Evolutionary conservation across 257 asterid species (phyloP).

Genomic region (Verbena officinalis): DNA sequence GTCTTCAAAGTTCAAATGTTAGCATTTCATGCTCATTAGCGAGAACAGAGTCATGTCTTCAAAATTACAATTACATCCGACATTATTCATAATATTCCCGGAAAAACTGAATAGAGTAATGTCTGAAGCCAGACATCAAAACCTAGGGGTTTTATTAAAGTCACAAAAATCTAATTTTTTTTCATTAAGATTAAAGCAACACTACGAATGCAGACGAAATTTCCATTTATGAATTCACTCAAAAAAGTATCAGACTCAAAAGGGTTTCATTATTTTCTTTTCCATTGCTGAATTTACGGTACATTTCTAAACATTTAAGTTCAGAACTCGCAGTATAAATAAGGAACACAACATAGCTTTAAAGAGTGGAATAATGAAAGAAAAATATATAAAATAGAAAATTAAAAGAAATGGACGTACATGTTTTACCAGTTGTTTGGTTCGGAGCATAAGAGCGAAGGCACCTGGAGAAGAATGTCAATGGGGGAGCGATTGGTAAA

Average conservation of each 20-base stretch:
- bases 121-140: background rate
- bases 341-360: slow-evolving; percentile 3
- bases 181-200: slow-evolving; percentile 7
- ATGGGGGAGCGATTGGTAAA: slow-evolving; percentile 44
- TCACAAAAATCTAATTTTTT: slow-evolving; percentile 19
- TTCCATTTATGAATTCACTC: slow-evolving; percentile 11
- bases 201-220: slow-evolving; percentile 10
- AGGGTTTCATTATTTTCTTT: slow-evolving; percentile 18
- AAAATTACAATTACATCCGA: no score
- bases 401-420: background rate
- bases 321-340: slow-evolving; percentile 16
- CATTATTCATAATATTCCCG: background rate
- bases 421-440: slow-evolving; percentile 42
- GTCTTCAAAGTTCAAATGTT: no score
- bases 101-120: background rate
- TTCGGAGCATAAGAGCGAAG: slow-evolving; percentile 31
- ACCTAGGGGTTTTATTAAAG: background rate
- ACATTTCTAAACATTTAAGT: slow-evolving; percentile 4
- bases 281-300: slow-evolving; percentile 12
- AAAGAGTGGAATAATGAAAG: slow-evolving; percentile 14
- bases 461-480: slow-evolving; percentile 30
- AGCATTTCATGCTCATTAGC: no score
- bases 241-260: slow-evolving; percentile 6
- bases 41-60: no score
- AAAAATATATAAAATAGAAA: background rate